phyloP scores from a whole-genome alignment of 805 yeast species.

The Saccharomycopsis synnaedendra region DNA sequence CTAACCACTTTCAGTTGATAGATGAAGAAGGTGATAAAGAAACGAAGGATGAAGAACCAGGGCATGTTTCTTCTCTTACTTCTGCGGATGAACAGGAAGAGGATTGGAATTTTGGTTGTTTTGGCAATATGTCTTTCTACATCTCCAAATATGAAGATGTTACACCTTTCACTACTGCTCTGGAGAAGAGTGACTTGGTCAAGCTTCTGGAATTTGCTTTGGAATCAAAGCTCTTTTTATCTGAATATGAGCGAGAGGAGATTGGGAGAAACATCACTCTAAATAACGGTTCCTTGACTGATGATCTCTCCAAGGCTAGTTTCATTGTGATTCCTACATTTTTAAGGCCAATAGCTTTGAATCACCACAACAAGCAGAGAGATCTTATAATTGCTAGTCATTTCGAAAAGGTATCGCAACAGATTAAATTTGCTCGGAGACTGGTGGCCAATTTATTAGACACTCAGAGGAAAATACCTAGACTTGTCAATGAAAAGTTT shows the following conservation, averaged over 20 bases:
- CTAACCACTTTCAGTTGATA: too few relatives aligned
- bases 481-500: slow-evolving; percentile 13
- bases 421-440: slow-evolving; percentile 1
- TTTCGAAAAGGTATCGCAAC: background rate
- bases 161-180: too few relatives aligned
- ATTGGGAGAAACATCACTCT: background rate
- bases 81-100: too few relatives aligned
- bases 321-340: slow-evolving; percentile 28
- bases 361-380: background rate
- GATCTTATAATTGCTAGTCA: background rate
- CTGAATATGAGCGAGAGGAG: background rate
- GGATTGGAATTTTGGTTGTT: too few relatives aligned
- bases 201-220: too few relatives aligned
- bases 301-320: slow-evolving; percentile 23
- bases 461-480: slow-evolving; percentile 1
- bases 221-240: background rate
- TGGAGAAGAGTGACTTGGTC: too few relatives aligned
- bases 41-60: too few relatives aligned
- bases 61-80: too few relatives aligned
- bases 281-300: slow-evolving; percentile 33
- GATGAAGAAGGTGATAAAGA: too few relatives aligned
- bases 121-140: too few relatives aligned
- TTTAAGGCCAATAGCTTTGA: background rate
- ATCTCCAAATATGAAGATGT: too few relatives aligned
- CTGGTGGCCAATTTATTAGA: background rate